phyloP scores from a whole-genome alignment of 2,329 filamentous ascomycete genomes.

The Cercospora canescens region DNA sequence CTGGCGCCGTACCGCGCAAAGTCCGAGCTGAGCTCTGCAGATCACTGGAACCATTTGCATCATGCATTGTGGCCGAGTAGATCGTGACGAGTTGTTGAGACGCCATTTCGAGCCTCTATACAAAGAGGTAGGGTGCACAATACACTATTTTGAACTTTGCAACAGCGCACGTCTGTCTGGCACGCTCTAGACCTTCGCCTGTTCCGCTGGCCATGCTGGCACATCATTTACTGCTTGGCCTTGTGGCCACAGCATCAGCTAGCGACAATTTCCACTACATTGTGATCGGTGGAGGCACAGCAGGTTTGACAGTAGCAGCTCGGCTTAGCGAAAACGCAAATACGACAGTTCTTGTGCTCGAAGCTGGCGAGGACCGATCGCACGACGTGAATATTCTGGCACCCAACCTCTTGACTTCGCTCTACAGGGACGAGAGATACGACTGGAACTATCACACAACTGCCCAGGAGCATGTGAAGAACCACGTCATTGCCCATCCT shows the following conservation, averaged over 20 bases:
- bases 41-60: not conserved
- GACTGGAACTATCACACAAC: constrained; percentile 6
- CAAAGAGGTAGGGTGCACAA: not conserved
- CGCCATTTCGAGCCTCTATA: not conserved
- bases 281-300: constrained; percentile 14
- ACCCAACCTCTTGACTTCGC: not conserved
- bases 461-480: constrained; percentile 4
- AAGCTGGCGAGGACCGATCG: constrained; percentile 29
- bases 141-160: not conserved
- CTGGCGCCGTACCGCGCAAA: not conserved
- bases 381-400: constrained; percentile 1
- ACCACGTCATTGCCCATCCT: constrained; percentile 12
- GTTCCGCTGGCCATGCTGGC: not conserved
- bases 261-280: constrained; percentile 6
- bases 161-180: not conserved
- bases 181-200: not conserved
- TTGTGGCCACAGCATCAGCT: not conserved
- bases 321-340: constrained; percentile 26
- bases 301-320: constrained; percentile 30
- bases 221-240: not conserved
- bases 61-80: not conserved
- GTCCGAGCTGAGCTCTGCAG: not conserved
- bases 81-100: not conserved
- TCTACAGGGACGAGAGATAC: not conserved
- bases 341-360: constrained; percentile 30